Conservation (phyloP, 306 rosid species). For the Lagenaria siceraria region DNA sequence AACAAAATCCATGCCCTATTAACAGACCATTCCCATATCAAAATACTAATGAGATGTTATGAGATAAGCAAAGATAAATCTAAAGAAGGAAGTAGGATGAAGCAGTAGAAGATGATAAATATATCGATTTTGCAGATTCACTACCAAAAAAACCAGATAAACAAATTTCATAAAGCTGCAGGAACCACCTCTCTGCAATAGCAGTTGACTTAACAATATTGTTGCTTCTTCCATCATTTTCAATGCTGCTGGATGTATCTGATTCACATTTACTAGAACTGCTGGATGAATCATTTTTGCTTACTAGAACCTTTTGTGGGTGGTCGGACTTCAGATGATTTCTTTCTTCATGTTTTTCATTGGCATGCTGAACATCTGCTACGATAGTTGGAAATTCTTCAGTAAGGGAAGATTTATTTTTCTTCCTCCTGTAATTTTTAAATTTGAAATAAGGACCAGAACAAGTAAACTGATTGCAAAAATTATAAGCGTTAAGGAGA, state of each 20-base stretch:
- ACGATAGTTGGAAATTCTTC: conserved; percentile 26
- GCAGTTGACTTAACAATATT: conserved; percentile 13
- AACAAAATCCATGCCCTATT: background rate
- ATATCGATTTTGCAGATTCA: background rate
- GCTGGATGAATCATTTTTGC: conserved; percentile 28
- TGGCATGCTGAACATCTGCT: conserved; percentile 16
- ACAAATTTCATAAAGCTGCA: background rate
- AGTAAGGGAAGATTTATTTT: conserved; percentile 33
- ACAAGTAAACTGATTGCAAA: background rate
- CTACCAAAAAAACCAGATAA: background rate
- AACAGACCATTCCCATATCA: background rate
- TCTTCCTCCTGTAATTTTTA: conserved; percentile 47
- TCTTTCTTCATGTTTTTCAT: conserved; percentile 24
- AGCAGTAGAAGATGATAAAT: background rate
- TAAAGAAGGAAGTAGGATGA: background rate
- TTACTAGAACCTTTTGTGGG: conserved; percentile 19
- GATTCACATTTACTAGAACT: conserved; percentile 22
- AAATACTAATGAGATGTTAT: background rate
- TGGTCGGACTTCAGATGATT: conserved; percentile 10
- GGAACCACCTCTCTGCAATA: conserved; percentile 39
- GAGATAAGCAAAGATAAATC: background rate
- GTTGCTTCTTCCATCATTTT: conserved; percentile 20
- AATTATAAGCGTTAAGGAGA: background rate
- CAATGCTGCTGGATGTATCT: conserved; percentile 17
- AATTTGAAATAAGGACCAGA: conserved; percentile 7